Base-by-base conservation (phyloP, 129 eudicot species). In the Chrysanthemum makinoi region DNA sequence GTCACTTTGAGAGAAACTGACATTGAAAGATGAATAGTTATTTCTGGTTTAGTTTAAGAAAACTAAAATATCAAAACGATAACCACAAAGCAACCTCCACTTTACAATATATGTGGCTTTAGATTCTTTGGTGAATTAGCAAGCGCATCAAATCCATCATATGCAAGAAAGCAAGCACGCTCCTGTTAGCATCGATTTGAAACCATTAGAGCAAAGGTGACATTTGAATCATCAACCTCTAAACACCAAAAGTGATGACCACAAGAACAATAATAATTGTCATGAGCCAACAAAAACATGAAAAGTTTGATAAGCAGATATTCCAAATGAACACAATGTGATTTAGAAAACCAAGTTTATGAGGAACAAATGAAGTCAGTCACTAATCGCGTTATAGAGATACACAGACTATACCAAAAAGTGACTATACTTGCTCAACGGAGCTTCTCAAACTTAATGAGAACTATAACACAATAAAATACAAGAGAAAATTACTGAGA, bases 81-180 rank as follows among this genome's bases (percentile, higher is more conserved):
- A n/a, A 6, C 52, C 14, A 66, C 10, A 35, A 14, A 70, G 55
- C 35, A 77, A 22, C 10, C 43, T 64, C 62, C 48, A 58, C 17
- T 50, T 35, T 56, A 53, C 33, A 48, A 12, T 80, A 95, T 97
- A 88, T 95, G 97, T 57, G 99, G 99, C 28, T 82, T 90, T 95
- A 71, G 97, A 86, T 84, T 95, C 99, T 86, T 95, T 97, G 10
- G 99, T 57, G 99, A 95, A 83, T 95, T 95, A 55, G 99, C 99
- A 79, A 95, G 96, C 14, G 99, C 99, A 83, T 95, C 99, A 74
- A 95, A 95, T 79, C 99, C 99, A 66, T 88, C 97, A 73, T 88
- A 95, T 44, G 99, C 96, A 66, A 95, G 90, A 77, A 84, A 95
- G n/a, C n/a, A n/a, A 57, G 88, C 99, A 26, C 55, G 99, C 97